Evolutionary conservation across 169 alveolate species (phyloP), one percentile per base, ranked within the genome.

Genomic region (Toxoplasma gondii): DNA sequence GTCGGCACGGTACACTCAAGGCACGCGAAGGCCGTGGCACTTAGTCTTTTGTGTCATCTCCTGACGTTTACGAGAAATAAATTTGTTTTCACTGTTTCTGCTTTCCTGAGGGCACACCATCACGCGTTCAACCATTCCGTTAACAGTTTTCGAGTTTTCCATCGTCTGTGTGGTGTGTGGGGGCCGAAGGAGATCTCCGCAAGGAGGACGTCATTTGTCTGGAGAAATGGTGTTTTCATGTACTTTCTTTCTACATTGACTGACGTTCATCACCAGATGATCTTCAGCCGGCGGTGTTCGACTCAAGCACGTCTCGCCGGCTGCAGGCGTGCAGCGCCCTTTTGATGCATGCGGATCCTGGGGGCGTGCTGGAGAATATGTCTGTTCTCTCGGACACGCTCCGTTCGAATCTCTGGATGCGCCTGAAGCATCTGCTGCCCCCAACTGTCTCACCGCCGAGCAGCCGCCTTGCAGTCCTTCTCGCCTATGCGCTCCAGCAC

Each of bases 291-390:
- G 84, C 84, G 45, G 84, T 74, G 41, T 74, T 74, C 24, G 84
- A 74, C 44, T n/a, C 84, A 41, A 74, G 84, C 84, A 74, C 84
- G 41, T 74, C 45, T 34, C 84, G 84, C 9, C 84, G 84, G n/a
- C 44, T 74, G 84, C 84, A 74, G 84, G 84, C 84, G 34, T 74
- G 84, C 45, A 74, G 84, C 49, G 84, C 84, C 0, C 84, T 74
- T 12, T 38, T 74, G 84, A n/a, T 74, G 41, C 84, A 74, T 12
- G 39, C 45, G 34, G 84, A 74, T 19, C 49, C 41, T 12, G 45
- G 27, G 1, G 45, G 29, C 34, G 5, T 74, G 41, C 45, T 74
- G 41, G 49, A 74, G 16, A 38, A 74, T n/a, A 41, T 74, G 27
- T n/a, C 84, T 34, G 45, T 74, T n/a, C 45, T 74, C 49, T 74